Evolutionary conservation across 306 rosid species (phyloP).

Genomic region (Gleditsia sinensis): DNA sequence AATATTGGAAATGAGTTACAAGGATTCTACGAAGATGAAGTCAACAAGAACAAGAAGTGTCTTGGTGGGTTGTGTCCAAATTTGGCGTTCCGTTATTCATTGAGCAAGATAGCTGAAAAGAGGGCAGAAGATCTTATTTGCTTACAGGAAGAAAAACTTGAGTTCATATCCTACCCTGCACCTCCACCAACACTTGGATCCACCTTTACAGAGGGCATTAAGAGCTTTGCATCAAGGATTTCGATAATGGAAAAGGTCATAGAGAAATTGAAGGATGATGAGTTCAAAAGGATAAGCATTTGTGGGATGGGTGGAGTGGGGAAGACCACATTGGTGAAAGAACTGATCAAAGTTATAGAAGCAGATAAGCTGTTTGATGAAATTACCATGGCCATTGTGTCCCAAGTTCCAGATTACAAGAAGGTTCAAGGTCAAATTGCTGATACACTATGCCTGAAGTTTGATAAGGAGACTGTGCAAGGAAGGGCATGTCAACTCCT

Average conservation of each 20-base stretch:
- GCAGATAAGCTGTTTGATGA: constrained; percentile 23
- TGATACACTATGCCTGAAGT: background rate
- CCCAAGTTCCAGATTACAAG: background rate
- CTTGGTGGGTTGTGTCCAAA: constrained; percentile 18
- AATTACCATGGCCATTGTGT: constrained; percentile 22
- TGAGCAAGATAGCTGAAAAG: constrained; percentile 18
- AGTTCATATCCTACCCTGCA: constrained; percentile 4
- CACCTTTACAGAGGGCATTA: constrained; percentile 16
- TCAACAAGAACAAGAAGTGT: constrained; percentile 19
- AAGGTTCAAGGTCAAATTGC: constrained; percentile 34
- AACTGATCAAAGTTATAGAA: constrained; percentile 4
- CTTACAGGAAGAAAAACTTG: background rate
- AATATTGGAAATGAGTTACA: background rate
- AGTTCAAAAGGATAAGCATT: background rate
- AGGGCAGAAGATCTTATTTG: background rate
- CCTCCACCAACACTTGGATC: constrained; percentile 15
- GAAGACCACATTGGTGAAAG: constrained; percentile 32
- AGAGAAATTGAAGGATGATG: constrained; percentile 5
- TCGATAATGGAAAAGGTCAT: background rate
- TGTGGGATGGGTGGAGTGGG: constrained; percentile 47
- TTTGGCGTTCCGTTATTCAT: background rate
- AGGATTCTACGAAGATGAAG: background rate
- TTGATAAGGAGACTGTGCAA: background rate
- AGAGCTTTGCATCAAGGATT: constrained; percentile 17
- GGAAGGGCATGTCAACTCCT: background rate